phyloP scores from a whole-genome alignment of 139 green algal species.

The Coelastrella sp. region DNA sequence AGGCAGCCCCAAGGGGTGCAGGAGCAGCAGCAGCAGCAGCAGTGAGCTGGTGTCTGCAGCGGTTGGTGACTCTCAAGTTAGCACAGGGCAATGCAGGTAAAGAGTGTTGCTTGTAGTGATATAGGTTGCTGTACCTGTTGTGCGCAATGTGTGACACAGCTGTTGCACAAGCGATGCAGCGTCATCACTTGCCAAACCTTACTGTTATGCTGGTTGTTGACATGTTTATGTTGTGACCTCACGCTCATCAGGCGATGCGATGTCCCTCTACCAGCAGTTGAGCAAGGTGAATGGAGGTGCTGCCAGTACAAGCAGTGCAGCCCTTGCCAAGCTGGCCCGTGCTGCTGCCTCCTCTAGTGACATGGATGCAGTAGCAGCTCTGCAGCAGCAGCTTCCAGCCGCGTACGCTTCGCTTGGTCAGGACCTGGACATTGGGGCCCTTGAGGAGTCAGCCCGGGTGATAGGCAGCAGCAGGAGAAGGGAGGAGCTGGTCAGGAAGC shows the following conservation, averaged over 20 bases:
- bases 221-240: too few species aligned
- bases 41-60: conserved; percentile 69
- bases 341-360: conserved; percentile 57
- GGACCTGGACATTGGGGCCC: conserved; percentile 61
- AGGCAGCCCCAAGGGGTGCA: not conserved
- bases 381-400: conserved; percentile 46
- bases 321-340: conserved; percentile 55
- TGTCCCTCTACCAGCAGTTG: conserved; percentile 44
- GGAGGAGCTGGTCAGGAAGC: conserved; percentile 8
- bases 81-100: conserved; percentile 31
- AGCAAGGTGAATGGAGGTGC: conserved; percentile 23
- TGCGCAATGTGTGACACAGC: too few species aligned
- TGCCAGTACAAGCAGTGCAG: conserved; percentile 36
- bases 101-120: not conserved
- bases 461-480: conserved; percentile 22
- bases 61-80: conserved; percentile 71
- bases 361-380: conserved; percentile 20
- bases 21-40: conserved; percentile 17
- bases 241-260: conserved; percentile 36
- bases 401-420: not conserved
- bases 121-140: not conserved
- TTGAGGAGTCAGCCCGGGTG: conserved; percentile 60
- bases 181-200: too few species aligned
- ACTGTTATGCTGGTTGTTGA: too few species aligned
- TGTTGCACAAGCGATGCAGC: too few species aligned